These are phyloP conservation scores for Chalciporus piperatoides DNA, from an alignment of 1,284 basidiomycete species.

Conservation along the genomic window DNA sequence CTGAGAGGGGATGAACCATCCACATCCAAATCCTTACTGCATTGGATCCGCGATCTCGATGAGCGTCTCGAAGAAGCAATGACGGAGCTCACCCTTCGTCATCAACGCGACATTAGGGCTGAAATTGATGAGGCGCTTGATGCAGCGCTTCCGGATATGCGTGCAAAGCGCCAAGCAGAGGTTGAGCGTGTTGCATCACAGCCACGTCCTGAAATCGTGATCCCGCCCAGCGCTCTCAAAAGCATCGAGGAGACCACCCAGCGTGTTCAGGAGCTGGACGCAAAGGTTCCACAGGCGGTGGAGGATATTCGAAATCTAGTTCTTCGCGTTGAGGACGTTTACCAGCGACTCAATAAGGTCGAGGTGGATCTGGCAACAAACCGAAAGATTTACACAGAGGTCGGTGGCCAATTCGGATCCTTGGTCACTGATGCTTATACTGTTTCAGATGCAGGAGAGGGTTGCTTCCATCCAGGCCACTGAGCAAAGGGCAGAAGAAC, in stretches of 20 bases:
- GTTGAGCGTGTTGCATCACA: conserved; percentile 15
- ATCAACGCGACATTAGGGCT: conserved; percentile 16
- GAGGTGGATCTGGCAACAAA: conserved; percentile 23
- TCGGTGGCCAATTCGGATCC: conserved; percentile 3
- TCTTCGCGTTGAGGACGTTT: conserved; percentile 23
- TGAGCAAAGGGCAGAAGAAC: conserved; percentile 14
- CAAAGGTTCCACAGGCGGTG: conserved; percentile 22
- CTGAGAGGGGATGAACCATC: background rate
- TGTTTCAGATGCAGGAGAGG: conserved; percentile 21
- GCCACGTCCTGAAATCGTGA: conserved; percentile 20
- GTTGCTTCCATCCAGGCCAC: conserved; percentile 11
- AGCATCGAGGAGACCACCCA: conserved; percentile 20
- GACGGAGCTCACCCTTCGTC: conserved; percentile 29
- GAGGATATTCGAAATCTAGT: conserved; percentile 28
- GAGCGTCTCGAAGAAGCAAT: conserved; percentile 32
- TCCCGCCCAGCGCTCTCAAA: conserved; percentile 17
- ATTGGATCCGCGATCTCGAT: conserved; percentile 23
- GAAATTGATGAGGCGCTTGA: conserved; percentile 24
- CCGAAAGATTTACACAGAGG: conserved; percentile 22
- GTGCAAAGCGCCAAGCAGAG: conserved; percentile 23
- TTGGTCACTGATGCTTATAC: conserved; percentile 3
- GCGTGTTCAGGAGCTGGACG: conserved; percentile 21
- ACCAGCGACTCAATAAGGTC: conserved; percentile 20
- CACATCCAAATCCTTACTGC: conserved; percentile 14
- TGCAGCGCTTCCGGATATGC: conserved; percentile 20